These are phyloP conservation scores for Lachancea meyersii DNA, from an alignment of 805 yeast genomes.

Conservation along the genomic window DNA sequence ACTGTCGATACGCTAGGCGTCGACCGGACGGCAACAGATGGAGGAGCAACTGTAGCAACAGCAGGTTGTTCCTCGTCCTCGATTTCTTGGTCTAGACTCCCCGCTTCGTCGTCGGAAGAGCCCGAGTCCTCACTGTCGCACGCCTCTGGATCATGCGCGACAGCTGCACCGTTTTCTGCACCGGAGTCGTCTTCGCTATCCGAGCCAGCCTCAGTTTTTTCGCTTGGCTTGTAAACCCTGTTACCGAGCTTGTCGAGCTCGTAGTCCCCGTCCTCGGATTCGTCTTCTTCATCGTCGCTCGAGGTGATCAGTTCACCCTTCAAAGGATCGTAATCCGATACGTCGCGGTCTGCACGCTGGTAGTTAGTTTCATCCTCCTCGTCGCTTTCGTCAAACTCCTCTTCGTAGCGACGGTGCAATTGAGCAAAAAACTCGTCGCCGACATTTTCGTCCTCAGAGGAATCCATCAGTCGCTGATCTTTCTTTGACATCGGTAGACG, in stretches of 20 bases:
- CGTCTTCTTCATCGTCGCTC: constrained; percentile 13
- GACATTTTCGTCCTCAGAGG: constrained; percentile 30
- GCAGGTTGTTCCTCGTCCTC: constrained; percentile 1
- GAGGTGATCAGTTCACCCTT: constrained; percentile 19
- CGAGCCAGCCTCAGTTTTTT: constrained; percentile 6
- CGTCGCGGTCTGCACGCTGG: constrained; percentile 9
- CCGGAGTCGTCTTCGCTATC: constrained; percentile 5
- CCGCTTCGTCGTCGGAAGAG: constrained; percentile 11
- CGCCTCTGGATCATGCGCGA: constrained; percentile 1
- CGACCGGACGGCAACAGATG: neutral
- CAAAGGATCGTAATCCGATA: constrained; percentile 27
- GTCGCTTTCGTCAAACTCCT: constrained; percentile 32
- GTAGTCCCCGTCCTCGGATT: constrained; percentile 17
- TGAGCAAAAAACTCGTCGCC: constrained; percentile 29
- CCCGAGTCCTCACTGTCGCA: constrained; percentile 12
- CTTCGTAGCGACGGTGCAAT: constrained; percentile 29
- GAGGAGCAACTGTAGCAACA: neutral
- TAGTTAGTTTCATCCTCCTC: constrained; percentile 23
- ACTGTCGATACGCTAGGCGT: constrained; percentile 17
- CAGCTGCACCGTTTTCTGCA: constrained; percentile 10
- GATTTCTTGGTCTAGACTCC: constrained; percentile 7
- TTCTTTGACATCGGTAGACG: constrained; percentile 62
- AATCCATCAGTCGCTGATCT: constrained; percentile 38
- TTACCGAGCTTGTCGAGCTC: constrained; percentile 32
- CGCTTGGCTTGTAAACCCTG: constrained; percentile 18